phyloP scores from a whole-genome alignment of 176 grass and related monocot species.

The Raddia guianensis region DNA sequence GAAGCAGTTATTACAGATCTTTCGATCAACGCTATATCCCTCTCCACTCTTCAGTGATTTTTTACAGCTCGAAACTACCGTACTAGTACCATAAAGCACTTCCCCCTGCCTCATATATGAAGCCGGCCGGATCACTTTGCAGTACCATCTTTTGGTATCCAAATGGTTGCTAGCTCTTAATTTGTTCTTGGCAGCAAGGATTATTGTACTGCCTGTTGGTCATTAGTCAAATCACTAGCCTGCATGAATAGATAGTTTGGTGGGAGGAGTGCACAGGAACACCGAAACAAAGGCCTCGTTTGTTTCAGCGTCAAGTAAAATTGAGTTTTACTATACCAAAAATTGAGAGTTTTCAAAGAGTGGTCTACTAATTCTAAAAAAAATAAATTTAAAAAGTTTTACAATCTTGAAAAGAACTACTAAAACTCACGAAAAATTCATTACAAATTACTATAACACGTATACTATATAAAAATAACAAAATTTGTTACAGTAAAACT shows the following conservation, averaged over 20 bases:
- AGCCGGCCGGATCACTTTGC: neutral
- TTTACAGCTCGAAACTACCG: neutral
- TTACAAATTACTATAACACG: too few relatives aligned
- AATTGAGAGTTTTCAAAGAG: too few relatives aligned
- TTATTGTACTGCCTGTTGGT: neutral
- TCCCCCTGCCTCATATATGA: neutral
- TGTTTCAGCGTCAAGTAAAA: too few relatives aligned
- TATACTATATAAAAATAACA: too few relatives aligned
- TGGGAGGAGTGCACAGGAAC: neutral
- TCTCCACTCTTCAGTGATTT: neutral
- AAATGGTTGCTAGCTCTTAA: neutral
- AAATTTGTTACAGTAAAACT: too few relatives aligned
- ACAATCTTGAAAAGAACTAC: too few relatives aligned
- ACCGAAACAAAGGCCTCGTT: neutral
- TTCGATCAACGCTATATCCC: neutral
- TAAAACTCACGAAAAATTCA: too few relatives aligned
- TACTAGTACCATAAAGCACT: neutral
- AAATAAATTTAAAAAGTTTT: too few relatives aligned
- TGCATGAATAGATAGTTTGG: neutral
- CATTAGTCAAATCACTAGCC: neutral
- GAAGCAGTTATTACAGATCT: slow-evolving; percentile 10
- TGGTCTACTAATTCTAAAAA: too few relatives aligned
- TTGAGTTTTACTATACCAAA: too few relatives aligned
- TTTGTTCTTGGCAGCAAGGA: neutral
- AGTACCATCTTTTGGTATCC: neutral